Evolutionary conservation across 306 rosid genomes (phyloP), one percentile per base, ranked within the genome.

Genomic region (Inga leiocalycina): DNA sequence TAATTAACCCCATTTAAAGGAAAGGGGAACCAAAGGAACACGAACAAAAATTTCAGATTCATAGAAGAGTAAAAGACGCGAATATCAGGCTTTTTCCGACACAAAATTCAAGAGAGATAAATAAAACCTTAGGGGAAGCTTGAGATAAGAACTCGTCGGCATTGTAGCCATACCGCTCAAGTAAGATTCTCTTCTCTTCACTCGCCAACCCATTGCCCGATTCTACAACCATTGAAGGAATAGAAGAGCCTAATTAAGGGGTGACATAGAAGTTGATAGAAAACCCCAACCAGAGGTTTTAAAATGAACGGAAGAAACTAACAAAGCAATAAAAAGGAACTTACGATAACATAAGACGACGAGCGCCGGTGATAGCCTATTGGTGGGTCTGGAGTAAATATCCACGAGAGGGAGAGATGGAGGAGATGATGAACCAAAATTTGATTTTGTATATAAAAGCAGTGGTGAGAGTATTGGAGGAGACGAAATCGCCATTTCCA

Each of bases 141-240:
- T 89, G 93, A 65, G 97, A 86, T 70, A 93, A 88, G 87, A 81
- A 75, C 54, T 86, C 97, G 56, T 91, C 93, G 49, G 99, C 97
- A 83, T 97, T 91, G 67, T 92, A 90, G 77, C 98, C 98, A 78
- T 94, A 94, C 51, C 75, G 84, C 88, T 97, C 97, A 86, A 91
- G 88, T 80, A 97, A 87, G 81, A 88, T 39, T 79, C 80, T 89
- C 88, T 88, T 91, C 68, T 89, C 89, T 77, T 86, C 87, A 32
- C 81, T 88, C 35, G 87, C 88, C 86, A 91, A 74, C 76, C 89
- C 88, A 76, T 87, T 88, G 51, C 78, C 88, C 20, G 90, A 84
- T 84, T 92, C 93, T 90, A 81, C 71, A 71, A 72, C 77, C 46
- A 48, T 57, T 52, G 3, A 84, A 77, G 19, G 62, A 76, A 67